phyloP scores from a whole-genome alignment of 768 basidiomycete genomes.

The Kwoniella europaea region DNA sequence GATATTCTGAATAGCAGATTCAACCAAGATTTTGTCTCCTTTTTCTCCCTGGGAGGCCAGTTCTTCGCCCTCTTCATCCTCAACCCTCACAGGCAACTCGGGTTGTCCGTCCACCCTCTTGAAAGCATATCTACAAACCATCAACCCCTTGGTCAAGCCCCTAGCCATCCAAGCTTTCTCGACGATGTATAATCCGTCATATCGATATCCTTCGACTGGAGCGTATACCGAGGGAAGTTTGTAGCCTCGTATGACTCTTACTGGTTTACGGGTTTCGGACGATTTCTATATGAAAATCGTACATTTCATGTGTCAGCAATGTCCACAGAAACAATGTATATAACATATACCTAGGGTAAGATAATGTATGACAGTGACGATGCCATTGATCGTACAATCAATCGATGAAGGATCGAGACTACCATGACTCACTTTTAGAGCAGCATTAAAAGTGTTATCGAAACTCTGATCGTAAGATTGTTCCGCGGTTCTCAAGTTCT shows the following conservation, averaged over 20 bases:
- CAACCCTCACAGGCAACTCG: conserved; percentile 20
- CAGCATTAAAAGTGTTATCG: conserved; percentile 72
- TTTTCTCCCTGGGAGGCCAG: not conserved
- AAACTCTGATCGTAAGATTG: conserved; percentile 85
- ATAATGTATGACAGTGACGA: not conserved
- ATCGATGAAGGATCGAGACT: not conserved
- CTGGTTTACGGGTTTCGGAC: conserved; percentile 76
- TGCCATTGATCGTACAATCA: not conserved
- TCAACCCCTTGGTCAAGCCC: conserved; percentile 70
- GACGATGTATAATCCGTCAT: conserved; percentile 77
- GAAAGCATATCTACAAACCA: conserved; percentile 86
- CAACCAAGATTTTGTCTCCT: not conserved
- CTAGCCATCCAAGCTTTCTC: conserved; percentile 73
- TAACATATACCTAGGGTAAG: too few species aligned
- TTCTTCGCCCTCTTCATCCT: conserved; percentile 12
- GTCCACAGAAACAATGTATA: not conserved
- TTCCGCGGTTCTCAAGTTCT: conserved; percentile 87
- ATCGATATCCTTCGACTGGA: conserved; percentile 83
- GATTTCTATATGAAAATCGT: conserved; percentile 64
- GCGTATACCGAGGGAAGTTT: conserved; percentile 75
- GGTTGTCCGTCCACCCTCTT: conserved; percentile 41
- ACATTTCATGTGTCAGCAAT: too few species aligned
- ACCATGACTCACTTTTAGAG: conserved; percentile 64
- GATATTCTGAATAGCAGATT: too few species aligned
- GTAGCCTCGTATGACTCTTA: conserved; percentile 85